Base-by-base conservation (phyloP, 768 basidiomycete genomes). In the Panaeolus papilionaceus region DNA sequence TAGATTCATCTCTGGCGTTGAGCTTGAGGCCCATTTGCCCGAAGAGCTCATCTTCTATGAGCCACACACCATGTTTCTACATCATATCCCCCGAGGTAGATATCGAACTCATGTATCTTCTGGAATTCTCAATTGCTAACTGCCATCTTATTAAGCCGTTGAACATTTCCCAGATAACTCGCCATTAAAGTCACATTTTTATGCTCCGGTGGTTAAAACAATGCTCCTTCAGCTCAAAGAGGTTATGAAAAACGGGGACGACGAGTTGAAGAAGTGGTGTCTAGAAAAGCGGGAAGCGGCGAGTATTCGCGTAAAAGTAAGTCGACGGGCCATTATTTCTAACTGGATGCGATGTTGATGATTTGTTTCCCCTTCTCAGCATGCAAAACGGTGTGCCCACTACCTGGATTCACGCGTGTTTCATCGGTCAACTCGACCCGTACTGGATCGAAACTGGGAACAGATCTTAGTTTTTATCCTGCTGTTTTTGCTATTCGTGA, bases 41-140 rank as follows among this genome's bases (percentile, higher is more conserved):
- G 54, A 58, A 33, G 54, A 58, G 33, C 14, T 58, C 54, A 58
- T 58, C 33, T 58, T 58, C 54, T 37, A 58, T 16, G 54, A 58
- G 12, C 54, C 54, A 12, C 54, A 58, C 6, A 58, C 54, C 28
- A 28, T 58, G 54, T 58, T 58, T 37, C 28, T 58, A 33, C 54
- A 58, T 37, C 54, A 58, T 16, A 58, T 58, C 12, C 54, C 54
- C 4, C 26, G 28, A 58, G 28, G 54, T 37, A 58, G 4, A 28
- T 58, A 12, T 58, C 16, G 12, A 23, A 8, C 9, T 2, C 45
- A 2, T n/a, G 6, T 28, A 8, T 51, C 49, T 26, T 47, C 20
- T 20, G 16, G 45, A 33, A 33, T 33, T 47, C 8, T n/a, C 16
- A 47, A 10, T 47, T n/a, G 18, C 45, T 47, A n/a, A 47, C 20